Base-by-base conservation (phyloP, 1,284 basidiomycete genomes). In the Melampsora larici-populina region DNA sequence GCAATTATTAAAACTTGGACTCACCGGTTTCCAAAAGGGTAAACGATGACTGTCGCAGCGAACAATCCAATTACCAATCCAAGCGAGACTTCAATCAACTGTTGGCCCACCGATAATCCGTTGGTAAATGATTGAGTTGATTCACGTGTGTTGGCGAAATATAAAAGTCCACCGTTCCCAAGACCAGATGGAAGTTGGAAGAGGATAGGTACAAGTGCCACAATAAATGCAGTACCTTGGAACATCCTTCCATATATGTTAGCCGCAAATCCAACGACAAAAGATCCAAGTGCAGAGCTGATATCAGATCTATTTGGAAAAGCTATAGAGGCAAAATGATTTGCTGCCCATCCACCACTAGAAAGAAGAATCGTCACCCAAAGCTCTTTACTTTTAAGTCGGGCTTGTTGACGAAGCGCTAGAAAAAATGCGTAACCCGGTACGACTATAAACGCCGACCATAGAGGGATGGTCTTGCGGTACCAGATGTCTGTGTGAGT, bases 231-330 rank as follows among this genome's bases (percentile, higher is more conserved):
- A 73, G 91, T 90, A 1, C 91, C 91, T 46, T 88, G 86, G 83
- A 91, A 90, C 84, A 94, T 88, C 60, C 91, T 89, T 13, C 91
- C 92, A 80, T 92, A 95, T 17, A 94, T 66, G 83, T 94, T 94
- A 43, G 93, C 88, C 60, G 93, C 85, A 71, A 94, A 85, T 9
- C 93, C 93, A 58, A 95, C 92, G 0, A 89, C 89, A 80, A 96
- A 91, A 0, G 92, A 86, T 13, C 85, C 91, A 43, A 90, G 88
- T 71, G 80, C 83, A 0, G 84, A 83, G 2, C 82, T 83, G 29
- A 85, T 82, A 82, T 93, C 91, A 77, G 87, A 88, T 81, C 92
- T 90, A 78, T 88, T 87, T 17, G 85, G 84, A 83, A 93, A 93
- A 78, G 87, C 89, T 31, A 84, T 85, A 1, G 88, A 85, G 1